Base-by-base conservation (phyloP, 441 rosid genomes). In the Jatropha multifida region DNA sequence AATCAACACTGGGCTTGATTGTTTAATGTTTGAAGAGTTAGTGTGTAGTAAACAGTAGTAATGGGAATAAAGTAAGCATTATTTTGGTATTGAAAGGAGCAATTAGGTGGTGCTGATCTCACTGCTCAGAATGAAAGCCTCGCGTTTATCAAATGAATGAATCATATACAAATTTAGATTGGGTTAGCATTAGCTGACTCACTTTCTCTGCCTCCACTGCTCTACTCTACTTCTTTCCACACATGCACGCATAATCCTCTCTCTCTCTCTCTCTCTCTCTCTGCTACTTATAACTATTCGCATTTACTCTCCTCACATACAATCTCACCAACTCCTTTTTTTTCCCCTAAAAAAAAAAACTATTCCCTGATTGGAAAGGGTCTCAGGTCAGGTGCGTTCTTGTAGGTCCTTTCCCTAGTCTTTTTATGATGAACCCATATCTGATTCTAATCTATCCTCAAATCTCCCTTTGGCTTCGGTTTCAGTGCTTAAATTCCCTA, bases 401-500 rank as follows among this genome's bases (percentile, higher is more conserved):
- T 72, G 69, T 63, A 64, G 76, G 76, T 60, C 76, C 56, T 52
- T 52, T 46, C 51, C 32, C 49, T 51, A 46, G 40, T 42, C 55
- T 72, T 72, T 72, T 72, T 72, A 56, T 56, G 27, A 59, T 59
- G 66, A 72, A 26, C 67, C 58, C 75, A 27, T 59, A 60, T 72
- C 75, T n/a, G 9, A 56, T 56, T 7, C 5, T n/a, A 7, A 73
- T 73, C 69, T 13, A 13, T 37, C 68, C 49, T 11, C 48, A 20
- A 64, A 61, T 61, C 75, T 72, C 48, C 15, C 38, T 20, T 62
- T 37, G 41, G 42, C 61, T 71, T 85, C 81, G 83, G 68, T 74
- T 80, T 74, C 81, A 83, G 88, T 82, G 87, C 84, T 80, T 44
- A 63, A 52, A 17, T 69, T 61, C 73, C 73, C 73, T 65, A 71